These are phyloP conservation scores for Colletotrichum endophyticum DNA, from an alignment of 2,329 filamentous ascomycete genomes.

Conservation along the genomic window DNA sequence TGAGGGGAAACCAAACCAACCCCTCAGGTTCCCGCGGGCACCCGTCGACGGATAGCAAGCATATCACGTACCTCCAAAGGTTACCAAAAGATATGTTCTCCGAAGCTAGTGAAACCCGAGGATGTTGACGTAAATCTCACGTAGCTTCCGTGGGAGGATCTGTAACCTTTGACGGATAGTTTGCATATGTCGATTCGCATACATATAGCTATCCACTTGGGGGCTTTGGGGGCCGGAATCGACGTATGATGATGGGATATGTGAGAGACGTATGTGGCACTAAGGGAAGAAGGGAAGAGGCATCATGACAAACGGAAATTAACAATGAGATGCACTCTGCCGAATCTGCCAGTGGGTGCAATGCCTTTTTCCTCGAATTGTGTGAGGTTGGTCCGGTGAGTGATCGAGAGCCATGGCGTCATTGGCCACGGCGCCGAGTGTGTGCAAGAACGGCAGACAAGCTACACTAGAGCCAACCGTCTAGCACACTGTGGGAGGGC, in stretches of 20 bases:
- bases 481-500: neutral
- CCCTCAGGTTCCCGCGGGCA: neutral
- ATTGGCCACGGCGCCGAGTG: neutral
- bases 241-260: neutral
- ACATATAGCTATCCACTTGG: neutral
- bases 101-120: neutral
- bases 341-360: neutral
- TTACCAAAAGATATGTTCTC: neutral
- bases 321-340: neutral
- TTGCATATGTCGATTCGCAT: neutral
- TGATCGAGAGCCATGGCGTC: constrained; percentile 5
- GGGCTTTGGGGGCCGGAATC: neutral
- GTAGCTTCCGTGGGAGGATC: neutral
- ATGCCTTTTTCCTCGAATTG: neutral
- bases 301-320: neutral
- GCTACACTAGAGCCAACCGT: neutral
- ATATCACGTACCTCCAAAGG: neutral
- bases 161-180: neutral
- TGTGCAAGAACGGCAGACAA: neutral
- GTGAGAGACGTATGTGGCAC: neutral
- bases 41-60: neutral
- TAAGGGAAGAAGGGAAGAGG: neutral
- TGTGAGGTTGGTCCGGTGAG: neutral
- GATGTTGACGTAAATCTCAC: constrained; percentile 5
- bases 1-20: neutral